Percentiles rank a stretch among this genome's conserved stretches.
Evolutionary conservation across 2,329 filamentous ascomycete genomes (phyloP).

Genomic region (Claviceps digitariae): DNA sequence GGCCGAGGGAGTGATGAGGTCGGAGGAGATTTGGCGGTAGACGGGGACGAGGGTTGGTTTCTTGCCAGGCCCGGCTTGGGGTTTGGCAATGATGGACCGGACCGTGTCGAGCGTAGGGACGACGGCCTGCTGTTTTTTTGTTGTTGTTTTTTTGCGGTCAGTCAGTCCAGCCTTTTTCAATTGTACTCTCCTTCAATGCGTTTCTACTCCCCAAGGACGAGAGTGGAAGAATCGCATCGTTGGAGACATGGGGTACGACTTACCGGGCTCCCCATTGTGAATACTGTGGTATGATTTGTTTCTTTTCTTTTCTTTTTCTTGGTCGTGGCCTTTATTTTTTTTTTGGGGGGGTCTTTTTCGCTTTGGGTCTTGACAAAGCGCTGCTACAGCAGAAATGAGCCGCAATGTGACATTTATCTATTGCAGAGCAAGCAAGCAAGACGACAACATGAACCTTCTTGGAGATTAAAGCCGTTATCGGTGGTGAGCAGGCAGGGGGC

Average conservation of each 20-base stretch:
- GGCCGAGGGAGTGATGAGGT: slow-evolving; percentile 85
- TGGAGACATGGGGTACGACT: slow-evolving; percentile 3
- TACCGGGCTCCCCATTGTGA: slow-evolving; percentile 18
- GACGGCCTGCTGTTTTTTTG: slow-evolving; percentile 29
- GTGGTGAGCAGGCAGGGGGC: too few species aligned
- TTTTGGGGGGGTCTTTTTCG: neutral
- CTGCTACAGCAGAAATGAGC: neutral
- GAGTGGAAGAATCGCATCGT: too few species aligned
- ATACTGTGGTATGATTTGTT: neutral
- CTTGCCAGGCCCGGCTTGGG: slow-evolving; percentile 13
- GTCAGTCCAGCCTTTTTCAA: neutral
- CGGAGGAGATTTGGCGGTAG: slow-evolving; percentile 74
- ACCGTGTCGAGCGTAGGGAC: slow-evolving; percentile 34
- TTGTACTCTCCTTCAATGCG: too few species aligned
- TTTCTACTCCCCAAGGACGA: too few species aligned
- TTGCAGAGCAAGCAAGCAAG: too few species aligned
- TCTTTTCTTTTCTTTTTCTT: neutral
- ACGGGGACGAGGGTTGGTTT: slow-evolving; percentile 64
- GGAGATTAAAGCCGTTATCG: too few species aligned
- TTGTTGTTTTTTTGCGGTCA: slow-evolving; percentile 1
- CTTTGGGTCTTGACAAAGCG: neutral
- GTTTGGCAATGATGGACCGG: slow-evolving; percentile 26
- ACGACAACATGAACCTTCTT: too few species aligned
- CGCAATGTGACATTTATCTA: too few species aligned
- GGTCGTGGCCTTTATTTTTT: neutral